Base-by-base conservation (phyloP, 2,329 filamentous ascomycete genomes). In the Stachybotrys echinatus region DNA sequence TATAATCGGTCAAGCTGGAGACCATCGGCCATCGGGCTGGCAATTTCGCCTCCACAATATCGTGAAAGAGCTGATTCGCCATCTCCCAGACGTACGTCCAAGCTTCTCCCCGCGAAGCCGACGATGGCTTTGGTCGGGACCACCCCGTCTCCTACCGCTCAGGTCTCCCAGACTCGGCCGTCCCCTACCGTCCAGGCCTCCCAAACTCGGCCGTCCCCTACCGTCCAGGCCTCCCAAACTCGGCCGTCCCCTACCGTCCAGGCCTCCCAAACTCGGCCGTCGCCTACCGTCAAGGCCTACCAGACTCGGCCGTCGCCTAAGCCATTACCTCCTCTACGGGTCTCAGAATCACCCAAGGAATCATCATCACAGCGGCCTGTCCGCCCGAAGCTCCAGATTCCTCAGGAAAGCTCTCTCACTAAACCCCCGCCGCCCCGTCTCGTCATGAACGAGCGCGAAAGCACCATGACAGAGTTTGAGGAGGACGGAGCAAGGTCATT, bases 381-480 rank as follows among this genome's bases (percentile, higher is more conserved):
- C 53, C 60, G 61, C 12, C 61, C 62, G 1, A 65, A 60, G 48
- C 47, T 69, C 14, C 50, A 61, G 20, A 67, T 67, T 19, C 64
- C 64, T 12, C 40, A 50, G n/a, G 20, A 52, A 10, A 50, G 51
- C 31, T 23, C 42, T 21, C 43, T 50, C 14, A 37, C 46, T n/a
- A 39, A 46, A 42, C 44, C 39, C 27, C 39, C 42, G 22, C 47
- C 45, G 18, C 47, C 48, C 14, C 47, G 40, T 23, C 48, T 18
- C 45, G 51, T 27, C 23, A 4, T 12, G 48, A 54, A 54, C 37
- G 59, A 64, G 10, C 67, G 66, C 20, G 70, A 74, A 50, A 74
- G 77, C 62, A 67, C 73, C 50, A 65, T 78, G 54, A 74, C 77
- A 8, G 71, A 81, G 62, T 75, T 80, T 51, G 76, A 80, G 52